Evolutionary conservation across 176 grass and related monocot species (phyloP).

Genomic region (Lolium multiflorum): DNA sequence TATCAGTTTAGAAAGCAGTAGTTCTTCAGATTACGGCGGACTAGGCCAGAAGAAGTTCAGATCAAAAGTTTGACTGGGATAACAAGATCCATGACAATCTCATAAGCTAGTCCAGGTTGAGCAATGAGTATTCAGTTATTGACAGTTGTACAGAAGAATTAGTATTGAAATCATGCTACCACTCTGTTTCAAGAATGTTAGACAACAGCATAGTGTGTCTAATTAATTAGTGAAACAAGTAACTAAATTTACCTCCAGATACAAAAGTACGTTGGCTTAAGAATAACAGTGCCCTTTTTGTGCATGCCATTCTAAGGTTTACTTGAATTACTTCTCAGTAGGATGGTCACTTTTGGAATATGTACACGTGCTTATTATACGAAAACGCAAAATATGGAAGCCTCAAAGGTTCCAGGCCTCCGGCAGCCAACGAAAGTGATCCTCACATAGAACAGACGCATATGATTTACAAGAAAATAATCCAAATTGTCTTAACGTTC

Average conservation of each 20-base stretch:
- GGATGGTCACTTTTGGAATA: slow-evolving; percentile 8
- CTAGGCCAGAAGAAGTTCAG: slow-evolving; percentile 2
- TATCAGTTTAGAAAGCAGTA: neutral
- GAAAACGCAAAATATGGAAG: slow-evolving; percentile 8
- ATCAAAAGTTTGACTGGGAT: neutral
- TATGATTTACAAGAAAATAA: neutral
- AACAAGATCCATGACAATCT: neutral
- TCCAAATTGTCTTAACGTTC: neutral
- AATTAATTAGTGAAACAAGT: neutral
- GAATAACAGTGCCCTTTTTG: slow-evolving; percentile 8
- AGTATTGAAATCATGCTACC: slow-evolving; percentile 4
- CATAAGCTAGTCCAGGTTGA: neutral
- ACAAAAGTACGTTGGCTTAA: neutral
- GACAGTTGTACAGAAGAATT: neutral
- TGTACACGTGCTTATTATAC: slow-evolving; percentile 9
- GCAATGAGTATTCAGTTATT: neutral
- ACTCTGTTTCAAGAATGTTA: slow-evolving; percentile 8
- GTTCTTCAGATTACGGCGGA: slow-evolving; percentile 30
- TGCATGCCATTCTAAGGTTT: slow-evolving; percentile 10
- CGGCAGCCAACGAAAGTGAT: neutral
- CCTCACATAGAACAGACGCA: neutral
- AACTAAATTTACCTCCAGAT: slow-evolving; percentile 6
- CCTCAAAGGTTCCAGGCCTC: neutral
- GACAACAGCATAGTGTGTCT: neutral
- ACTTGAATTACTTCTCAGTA: neutral